Base-by-base conservation (phyloP, 2,329 filamentous ascomycete genomes). In the Aphanocladium album region DNA sequence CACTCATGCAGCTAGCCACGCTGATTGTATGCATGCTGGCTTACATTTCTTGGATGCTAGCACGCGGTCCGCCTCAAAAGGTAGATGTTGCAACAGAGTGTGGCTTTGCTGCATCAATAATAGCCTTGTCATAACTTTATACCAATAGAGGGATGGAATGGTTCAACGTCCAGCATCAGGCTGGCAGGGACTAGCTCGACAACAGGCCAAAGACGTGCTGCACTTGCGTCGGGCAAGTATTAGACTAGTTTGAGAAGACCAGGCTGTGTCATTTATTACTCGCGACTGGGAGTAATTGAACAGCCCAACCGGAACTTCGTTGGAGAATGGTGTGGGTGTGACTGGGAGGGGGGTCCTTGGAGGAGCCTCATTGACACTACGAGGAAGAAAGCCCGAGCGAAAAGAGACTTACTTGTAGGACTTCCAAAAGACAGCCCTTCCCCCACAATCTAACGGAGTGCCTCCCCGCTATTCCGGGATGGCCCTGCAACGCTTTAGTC, bases 371-470 rank as follows among this genome's bases (percentile, higher is more conserved):
- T n/a, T 30, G 21, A 54, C 35, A 39, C n/a, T 41, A 9, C 30
- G 9, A 43, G 19, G 21, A 54, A 30, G 21, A 27, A 43, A 27
- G 27, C 9, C 1, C 6, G 17, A 41, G 39, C 12, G 12, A 53
- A 8, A 19, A 35, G 11, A 27, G 39, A 11, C 3, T 21, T 17
- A n/a, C 8, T 11, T n/a, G n/a, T n/a, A n/a, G 19, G 17, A 19
- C 35, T 41, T 23, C 7, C 19, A 27, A 43, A 41, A 16, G 35
- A 35, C 17, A 21, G 30, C 30, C 3, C 19, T 41, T 45, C 21
- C 39, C 52, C 53, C 53, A 23, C 53, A 46, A 33, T 46, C 53
- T 55, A 39, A 53, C 27, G 53, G 53, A 45, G 25, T 55, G 39
- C 11, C 39, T 55, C 53, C 27, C n/a, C 39, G 23, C 14, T 35